Evolutionary conservation across 345 rosid genomes (phyloP), one percentile per base, ranked within the genome.

Genomic region (Laguncularia racemosa): DNA sequence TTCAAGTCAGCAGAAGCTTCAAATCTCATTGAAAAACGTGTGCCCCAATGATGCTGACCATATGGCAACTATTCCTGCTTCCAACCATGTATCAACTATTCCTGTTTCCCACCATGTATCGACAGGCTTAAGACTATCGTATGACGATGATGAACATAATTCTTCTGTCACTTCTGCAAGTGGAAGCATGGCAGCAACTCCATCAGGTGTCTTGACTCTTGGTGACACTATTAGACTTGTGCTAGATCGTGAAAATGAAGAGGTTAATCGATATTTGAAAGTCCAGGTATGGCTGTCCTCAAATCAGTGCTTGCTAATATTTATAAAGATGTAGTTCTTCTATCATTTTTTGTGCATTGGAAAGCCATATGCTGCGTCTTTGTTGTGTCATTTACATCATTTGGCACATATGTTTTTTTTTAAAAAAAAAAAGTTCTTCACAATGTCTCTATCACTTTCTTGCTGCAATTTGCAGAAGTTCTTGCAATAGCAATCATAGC

Each of bases 111-210:
- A 81, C 65, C 58, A 79, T 17, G 88, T 90, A 18, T 86, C 95
- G 48, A 90, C 97, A 51, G 97, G 97, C 48, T 70, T 90, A 67
- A 80, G 90, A 68, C 76, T 90, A 15, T 89, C 96, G 6, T 77
- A 76, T 63, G 91, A 89, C 48, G 88, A 85, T 28, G 93, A 88
- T 69, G 92, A 90, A 49, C 90, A 63, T 16, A 84, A 84, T 70
- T 90, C 97, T 18, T 76, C 92, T 59, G 84, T 84, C 45, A 84
- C 88, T 64, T 79, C 81, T 14, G 92, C 84, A 12, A 86, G 84
- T 57, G 86, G 95, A 54, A 86, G 84, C 67, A 76, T 81, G 82
- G 62, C 70, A 17, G 76, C 78, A 23, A 59, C 79, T 9, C 78
- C 83, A 47, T 78, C 88, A 21, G 67, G 81, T 48, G 57, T 81